These are phyloP conservation scores for Isabelozyma heimii DNA, from an alignment of 805 yeast species.

Conservation along the genomic window DNA sequence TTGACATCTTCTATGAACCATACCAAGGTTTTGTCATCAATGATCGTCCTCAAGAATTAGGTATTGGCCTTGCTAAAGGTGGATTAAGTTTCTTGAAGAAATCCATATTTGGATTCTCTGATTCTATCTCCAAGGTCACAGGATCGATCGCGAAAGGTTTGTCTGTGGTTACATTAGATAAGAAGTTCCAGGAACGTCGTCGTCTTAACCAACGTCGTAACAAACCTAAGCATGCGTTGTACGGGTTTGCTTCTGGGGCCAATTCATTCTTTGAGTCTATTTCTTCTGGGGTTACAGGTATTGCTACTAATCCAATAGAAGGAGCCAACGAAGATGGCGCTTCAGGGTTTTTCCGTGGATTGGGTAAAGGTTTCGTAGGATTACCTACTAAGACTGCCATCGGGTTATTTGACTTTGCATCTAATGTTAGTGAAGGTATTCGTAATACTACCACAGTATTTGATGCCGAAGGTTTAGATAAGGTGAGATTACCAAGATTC, in stretches of 20 bases:
- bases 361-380: slow-evolving; percentile 94
- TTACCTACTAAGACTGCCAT: slow-evolving; percentile 96
- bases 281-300: slow-evolving; percentile 83
- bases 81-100: slow-evolving; percentile 91
- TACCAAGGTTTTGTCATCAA: slow-evolving; percentile 92
- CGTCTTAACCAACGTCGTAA: slow-evolving; percentile 73
- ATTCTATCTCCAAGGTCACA: slow-evolving; percentile 87
- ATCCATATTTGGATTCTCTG: slow-evolving; percentile 92
- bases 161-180: slow-evolving; percentile 86
- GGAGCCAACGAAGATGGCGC: slow-evolving; percentile 92
- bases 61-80: slow-evolving; percentile 94
- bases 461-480: slow-evolving; percentile 72
- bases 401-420: slow-evolving; percentile 90
- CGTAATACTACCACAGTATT: slow-evolving; percentile 88
- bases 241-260: slow-evolving; percentile 84
- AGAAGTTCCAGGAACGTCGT: slow-evolving; percentile 77
- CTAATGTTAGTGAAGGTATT: slow-evolving; percentile 91
- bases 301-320: slow-evolving; percentile 85
- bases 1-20: slow-evolving; percentile 96
- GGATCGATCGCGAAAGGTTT: slow-evolving; percentile 94
- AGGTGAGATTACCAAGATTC: slow-evolving; percentile 79
- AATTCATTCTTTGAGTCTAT: slow-evolving; percentile 83
- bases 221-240: slow-evolving; percentile 78
- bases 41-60: slow-evolving; percentile 94
- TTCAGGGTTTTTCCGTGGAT: slow-evolving; percentile 86